phyloP scores from a whole-genome alignment of 345 rosid genomes.

The Excoecaria agallocha region DNA sequence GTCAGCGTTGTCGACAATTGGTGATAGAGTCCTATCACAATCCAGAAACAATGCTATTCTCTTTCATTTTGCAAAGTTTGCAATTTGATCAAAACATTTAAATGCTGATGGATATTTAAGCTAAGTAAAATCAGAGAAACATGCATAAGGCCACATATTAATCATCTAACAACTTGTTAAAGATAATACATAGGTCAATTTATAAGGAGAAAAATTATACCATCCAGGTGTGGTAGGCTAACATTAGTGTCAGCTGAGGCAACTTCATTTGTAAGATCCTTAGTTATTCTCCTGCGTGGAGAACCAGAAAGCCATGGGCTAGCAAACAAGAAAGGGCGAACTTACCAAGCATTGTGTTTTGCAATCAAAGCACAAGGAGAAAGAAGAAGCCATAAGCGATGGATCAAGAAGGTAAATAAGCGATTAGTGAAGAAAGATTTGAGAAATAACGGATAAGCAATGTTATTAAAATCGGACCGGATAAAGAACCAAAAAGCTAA shows the following conservation, averaged over 20 bases:
- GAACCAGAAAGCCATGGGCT: too few species aligned
- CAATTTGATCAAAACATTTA: conserved; percentile 65
- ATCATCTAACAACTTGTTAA: neutral
- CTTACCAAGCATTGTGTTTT: too few species aligned
- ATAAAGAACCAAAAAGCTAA: too few species aligned
- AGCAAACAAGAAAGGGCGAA: too few species aligned
- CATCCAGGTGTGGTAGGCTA: conserved; percentile 65
- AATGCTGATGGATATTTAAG: conserved; percentile 91
- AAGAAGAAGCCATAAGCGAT: too few species aligned
- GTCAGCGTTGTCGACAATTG: conserved; percentile 91
- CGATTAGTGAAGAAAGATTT: too few species aligned
- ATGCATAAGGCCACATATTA: too few species aligned
- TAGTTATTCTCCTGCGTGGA: conserved; percentile 37
- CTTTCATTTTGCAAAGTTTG: conserved; percentile 69
- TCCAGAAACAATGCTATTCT: conserved; percentile 84
- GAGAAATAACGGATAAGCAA: too few species aligned
- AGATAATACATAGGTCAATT: neutral
- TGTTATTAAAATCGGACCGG: too few species aligned
- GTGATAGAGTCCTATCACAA: conserved; percentile 94
- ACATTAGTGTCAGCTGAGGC: conserved; percentile 43
- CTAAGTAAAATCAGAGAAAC: conserved; percentile 40
- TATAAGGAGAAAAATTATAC: conserved; percentile 32
- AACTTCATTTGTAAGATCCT: conserved; percentile 39
- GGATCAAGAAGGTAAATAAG: too few species aligned
- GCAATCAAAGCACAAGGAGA: too few species aligned